phyloP scores from a whole-genome alignment of 805 yeast genomes.

The Nadsonia fulvescens region DNA sequence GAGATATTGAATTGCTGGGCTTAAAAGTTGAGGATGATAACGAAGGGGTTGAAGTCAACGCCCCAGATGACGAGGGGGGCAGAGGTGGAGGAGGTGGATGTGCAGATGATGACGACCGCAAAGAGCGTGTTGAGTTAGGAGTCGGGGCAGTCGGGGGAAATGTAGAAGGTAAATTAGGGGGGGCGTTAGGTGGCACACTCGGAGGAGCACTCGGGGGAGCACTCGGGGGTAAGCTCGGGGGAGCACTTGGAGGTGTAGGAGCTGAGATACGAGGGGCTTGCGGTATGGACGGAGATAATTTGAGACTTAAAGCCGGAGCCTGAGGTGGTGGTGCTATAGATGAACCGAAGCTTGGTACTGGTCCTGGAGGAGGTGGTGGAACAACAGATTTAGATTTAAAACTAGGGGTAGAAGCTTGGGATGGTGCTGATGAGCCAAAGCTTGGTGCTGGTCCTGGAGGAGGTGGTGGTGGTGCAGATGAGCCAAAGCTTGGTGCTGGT shows the following conservation, averaged over 20 bases:
- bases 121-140: slow-evolving; percentile 12
- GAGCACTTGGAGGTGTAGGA: too few species aligned
- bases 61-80: slow-evolving; percentile 14
- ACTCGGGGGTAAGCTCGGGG: slow-evolving; percentile 2
- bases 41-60: slow-evolving; percentile 12
- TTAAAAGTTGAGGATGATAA: slow-evolving; percentile 14
- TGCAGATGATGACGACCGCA: slow-evolving; percentile 6
- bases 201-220: slow-evolving; percentile 3
- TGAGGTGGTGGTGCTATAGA: background rate
- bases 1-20: slow-evolving; percentile 8
- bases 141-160: slow-evolving; percentile 18
- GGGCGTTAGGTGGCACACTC: slow-evolving; percentile 7
- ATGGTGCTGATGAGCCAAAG: slow-evolving; percentile 10
- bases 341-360: background rate
- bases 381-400: background rate
- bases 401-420: too few species aligned
- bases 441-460: slow-evolving; percentile 8
- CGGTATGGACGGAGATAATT: too few species aligned
- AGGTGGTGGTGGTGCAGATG: slow-evolving; percentile 4
- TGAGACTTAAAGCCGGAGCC: slow-evolving; percentile 7
- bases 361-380: background rate
- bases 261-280: too few species aligned
- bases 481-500: slow-evolving; percentile 3
- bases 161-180: slow-evolving; percentile 15
- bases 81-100: slow-evolving; percentile 14